Evolutionary conservation across 257 asterid genomes (phyloP).

Genomic region (Catharanthus roseus): DNA sequence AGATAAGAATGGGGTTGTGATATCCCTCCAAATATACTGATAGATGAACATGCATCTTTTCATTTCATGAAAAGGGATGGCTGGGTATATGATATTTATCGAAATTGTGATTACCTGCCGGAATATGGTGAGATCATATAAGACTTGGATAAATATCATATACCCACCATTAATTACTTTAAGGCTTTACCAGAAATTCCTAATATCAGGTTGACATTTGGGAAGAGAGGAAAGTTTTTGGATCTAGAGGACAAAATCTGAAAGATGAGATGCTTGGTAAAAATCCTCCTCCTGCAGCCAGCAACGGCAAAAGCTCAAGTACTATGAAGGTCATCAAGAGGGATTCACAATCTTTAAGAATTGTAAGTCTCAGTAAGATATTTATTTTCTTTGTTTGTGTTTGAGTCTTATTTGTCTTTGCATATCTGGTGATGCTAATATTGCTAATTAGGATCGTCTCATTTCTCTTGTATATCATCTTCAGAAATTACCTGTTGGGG

Average conservation of each 20-base stretch:
- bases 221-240: conserved; percentile 96
- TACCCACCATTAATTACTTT: no score
- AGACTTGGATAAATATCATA: no score
- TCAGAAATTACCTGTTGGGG: conserved; percentile 89
- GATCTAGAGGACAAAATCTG: conserved; percentile 87
- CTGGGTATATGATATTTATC: not conserved
- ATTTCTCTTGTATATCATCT: conserved; percentile 16
- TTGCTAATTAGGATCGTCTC: conserved; percentile 9
- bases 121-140: no score
- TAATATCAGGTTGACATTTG: conserved; percentile 71
- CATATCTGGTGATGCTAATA: not conserved
- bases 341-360: conserved; percentile 71
- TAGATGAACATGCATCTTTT: not conserved
- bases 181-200: conserved; percentile 4
- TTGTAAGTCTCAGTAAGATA: conserved; percentile 45
- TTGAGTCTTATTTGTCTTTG: conserved; percentile 8
- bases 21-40: not conserved
- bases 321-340: conserved; percentile 79
- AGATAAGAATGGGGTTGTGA: not conserved
- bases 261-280: conserved; percentile 69
- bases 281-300: conserved; percentile 41
- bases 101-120: no score
- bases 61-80: no score
- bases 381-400: conserved; percentile 14
- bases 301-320: conserved; percentile 46